These are phyloP conservation scores for Vitis hybrid DNA, from an alignment of 177 flowering plant species.

Conservation along the genomic window DNA sequence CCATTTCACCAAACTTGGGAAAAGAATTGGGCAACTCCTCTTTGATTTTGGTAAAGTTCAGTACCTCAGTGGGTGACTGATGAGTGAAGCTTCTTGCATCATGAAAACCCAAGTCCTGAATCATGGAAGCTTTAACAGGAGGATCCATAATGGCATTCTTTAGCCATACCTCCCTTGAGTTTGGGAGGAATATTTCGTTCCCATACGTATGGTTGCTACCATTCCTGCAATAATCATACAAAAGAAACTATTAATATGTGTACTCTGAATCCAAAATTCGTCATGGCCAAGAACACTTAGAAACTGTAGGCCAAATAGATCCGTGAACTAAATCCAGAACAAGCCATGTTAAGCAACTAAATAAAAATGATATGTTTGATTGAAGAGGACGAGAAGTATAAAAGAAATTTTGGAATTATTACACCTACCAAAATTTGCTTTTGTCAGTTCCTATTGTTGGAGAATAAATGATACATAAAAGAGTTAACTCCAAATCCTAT, in stretches of 20 bases:
- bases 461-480: background rate
- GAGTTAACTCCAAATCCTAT: background rate
- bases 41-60: slow-evolving; percentile 4
- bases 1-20: slow-evolving; percentile 8
- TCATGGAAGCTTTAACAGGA: background rate
- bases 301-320: background rate
- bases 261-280: too few species aligned
- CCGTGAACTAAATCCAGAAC: background rate
- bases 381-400: background rate
- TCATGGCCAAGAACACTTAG: background rate
- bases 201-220: background rate
- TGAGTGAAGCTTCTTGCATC: background rate
- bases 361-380: background rate
- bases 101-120: slow-evolving; percentile 1
- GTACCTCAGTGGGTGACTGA: slow-evolving; percentile 5
- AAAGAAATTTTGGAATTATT: background rate
- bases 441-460: background rate
- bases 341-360: background rate
- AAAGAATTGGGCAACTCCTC: slow-evolving; percentile 10
- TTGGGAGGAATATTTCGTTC: slow-evolving; percentile 17
- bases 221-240: slow-evolving; percentile 13
- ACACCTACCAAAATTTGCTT: background rate
- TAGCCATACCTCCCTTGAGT: slow-evolving; percentile 10
- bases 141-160: background rate
- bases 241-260: background rate